A percentile compares a stretch with the other conserved stretches of the same genome.
Evolutionary conservation across 805 yeast species (phyloP).

Genomic region (Spathaspora hagerdaliae): DNA sequence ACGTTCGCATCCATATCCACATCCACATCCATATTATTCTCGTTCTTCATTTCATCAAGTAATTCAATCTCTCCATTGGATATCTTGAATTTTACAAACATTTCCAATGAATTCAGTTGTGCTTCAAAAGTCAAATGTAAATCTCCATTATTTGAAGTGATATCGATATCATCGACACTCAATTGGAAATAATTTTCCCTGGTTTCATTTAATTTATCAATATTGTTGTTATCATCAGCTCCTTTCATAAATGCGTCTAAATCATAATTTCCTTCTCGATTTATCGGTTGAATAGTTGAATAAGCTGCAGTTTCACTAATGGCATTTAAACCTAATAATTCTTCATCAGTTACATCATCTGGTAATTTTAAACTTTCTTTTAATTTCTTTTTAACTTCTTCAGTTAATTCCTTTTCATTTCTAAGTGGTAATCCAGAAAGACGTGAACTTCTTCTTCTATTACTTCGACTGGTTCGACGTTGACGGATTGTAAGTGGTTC

Average conservation of each 20-base stretch:
- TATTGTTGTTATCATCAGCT: background rate
- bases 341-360: conserved; percentile 36
- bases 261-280: conserved; percentile 9
- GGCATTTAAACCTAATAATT: conserved; percentile 31
- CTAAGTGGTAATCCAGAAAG: background rate
- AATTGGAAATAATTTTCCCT: conserved; percentile 9
- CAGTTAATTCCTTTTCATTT: conserved; percentile 12
- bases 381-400: conserved; percentile 24
- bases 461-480: background rate
- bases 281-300: conserved; percentile 14
- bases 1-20: conserved; percentile 18
- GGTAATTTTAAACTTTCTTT: conserved; percentile 32
- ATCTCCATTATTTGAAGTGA: conserved; percentile 19
- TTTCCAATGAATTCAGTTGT: conserved; percentile 5
- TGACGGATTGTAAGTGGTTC: background rate
- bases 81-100: conserved; percentile 21
- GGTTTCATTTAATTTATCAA: background rate
- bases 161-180: conserved; percentile 20
- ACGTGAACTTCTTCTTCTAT: conserved; percentile 9
- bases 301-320: conserved; percentile 20
- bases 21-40: conserved; percentile 6
- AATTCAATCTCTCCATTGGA: conserved; percentile 24
- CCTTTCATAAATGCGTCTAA: conserved; percentile 24
- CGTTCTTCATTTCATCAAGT: conserved; percentile 1
- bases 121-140: conserved; percentile 18